Base-by-base conservation (phyloP, 345 rosid species). In the Iberis pinnata region DNA sequence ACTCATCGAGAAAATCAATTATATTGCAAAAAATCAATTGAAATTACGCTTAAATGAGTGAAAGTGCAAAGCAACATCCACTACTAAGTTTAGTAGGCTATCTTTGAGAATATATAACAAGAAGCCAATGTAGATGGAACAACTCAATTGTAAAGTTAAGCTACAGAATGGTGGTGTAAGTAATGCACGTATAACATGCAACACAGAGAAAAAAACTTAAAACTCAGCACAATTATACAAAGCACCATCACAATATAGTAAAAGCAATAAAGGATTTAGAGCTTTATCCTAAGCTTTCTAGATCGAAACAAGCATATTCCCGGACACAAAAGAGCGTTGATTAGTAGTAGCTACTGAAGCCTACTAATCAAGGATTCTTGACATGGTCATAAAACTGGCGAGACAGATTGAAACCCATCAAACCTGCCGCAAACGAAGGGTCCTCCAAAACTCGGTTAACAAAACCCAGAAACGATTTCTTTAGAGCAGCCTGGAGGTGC, bases 391-490 rank as follows among this genome's bases (percentile, higher is more conserved):
- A 33, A 41, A 47, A 48, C 29, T 43, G 19, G 40, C 57, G 12
- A 63, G 22, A 46, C 49, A 64, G 46, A 69, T 11, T 40, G 54
- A 17, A 69, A 61, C 46, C 57, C 42, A 69, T 53, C 85, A 68
- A 79, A 85, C 97, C 96, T 88, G 84, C 75, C 75, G 49, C 98
- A 93, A 51, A 79, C 95, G 44, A 82, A 5, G 75, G 71, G 12
- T 70, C 83, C 73, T 88, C 99, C 16, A 75, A 83, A 40, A 80
- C 56, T 14, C 71, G 39, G 79, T 88, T 93, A 20, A 63, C 79
- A 43, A 76, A 86, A 45, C 73, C 70, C 67, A 86, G 67, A 77
- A 88, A 88, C 4, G 86, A 79, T 63, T 80, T 88, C 72, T 76
- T 83, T 14, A 88, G 24, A 22, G 63, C 72, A 46, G 9, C 70